Percentiles rank a stretch among this genome's conserved stretches.
Conservation (phyloP, 345 rosid genomes). For the Hibiscus tridactylites region DNA sequence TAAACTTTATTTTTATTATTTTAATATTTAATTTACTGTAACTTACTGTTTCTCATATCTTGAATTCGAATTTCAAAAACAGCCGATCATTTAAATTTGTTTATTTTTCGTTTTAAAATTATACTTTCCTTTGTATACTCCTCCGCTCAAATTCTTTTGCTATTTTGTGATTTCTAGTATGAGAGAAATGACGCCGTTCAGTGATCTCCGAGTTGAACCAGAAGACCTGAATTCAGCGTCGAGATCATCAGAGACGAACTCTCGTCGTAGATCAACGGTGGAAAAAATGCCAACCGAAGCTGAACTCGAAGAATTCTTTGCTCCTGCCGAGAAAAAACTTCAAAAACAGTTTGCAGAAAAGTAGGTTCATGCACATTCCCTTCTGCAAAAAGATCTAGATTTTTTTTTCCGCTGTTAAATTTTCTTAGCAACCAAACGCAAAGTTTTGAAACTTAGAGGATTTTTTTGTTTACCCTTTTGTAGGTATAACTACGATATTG, state of each 20-base stretch:
- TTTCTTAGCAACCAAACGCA: conserved; percentile 3
- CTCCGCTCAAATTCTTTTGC: not conserved
- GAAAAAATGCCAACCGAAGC: conserved; percentile 35
- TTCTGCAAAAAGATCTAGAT: not conserved
- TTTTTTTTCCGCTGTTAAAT: not conserved
- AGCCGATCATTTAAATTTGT: conserved; percentile 2
- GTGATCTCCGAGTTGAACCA: conserved; percentile 23
- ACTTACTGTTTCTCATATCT: not conserved
- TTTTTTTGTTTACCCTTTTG: not conserved
- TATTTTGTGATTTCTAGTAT: conserved; percentile 8
- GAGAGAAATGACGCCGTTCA: conserved; percentile 33
- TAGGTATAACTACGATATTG: conserved; percentile 65
- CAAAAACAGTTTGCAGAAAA: conserved; percentile 41
- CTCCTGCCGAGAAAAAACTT: conserved; percentile 37
- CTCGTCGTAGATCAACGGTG: conserved; percentile 27
- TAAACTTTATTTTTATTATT: too few relatives aligned
- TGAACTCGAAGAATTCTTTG: conserved; percentile 69
- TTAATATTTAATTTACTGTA: not conserved
- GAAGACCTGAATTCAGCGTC: conserved; percentile 30
- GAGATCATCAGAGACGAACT: conserved; percentile 25
- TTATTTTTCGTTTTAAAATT: not conserved
- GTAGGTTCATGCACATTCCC: conserved; percentile 27
- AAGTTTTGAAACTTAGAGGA: not conserved
- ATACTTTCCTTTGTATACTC: not conserved
- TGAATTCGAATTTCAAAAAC: conserved; percentile 24